phyloP scores from a whole-genome alignment of 2,329 filamentous ascomycete species.

The Xylaria sp. region DNA sequence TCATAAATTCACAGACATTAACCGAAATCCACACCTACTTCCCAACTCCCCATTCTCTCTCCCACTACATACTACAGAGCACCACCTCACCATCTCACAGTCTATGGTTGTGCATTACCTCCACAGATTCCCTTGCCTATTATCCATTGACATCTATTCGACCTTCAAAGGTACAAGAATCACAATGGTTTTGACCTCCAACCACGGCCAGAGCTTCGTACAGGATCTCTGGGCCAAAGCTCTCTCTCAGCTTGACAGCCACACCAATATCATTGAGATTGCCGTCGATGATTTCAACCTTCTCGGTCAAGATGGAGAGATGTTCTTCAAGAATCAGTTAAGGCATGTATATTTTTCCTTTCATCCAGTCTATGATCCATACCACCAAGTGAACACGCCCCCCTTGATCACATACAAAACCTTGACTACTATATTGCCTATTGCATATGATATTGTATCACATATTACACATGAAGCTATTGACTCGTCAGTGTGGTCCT shows the following conservation, averaged over 20 bases:
- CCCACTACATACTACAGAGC: neutral
- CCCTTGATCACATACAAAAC: neutral
- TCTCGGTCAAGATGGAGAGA: neutral
- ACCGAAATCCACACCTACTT: neutral
- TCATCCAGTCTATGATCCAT: neutral
- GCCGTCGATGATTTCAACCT: neutral
- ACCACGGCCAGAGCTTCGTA: rapidly evolving
- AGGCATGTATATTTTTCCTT: neutral
- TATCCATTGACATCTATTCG: neutral
- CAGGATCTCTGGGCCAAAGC: neutral
- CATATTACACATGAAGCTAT: neutral
- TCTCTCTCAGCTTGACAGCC: neutral
- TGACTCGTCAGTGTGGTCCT: neutral
- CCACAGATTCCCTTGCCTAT: neutral
- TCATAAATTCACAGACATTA: neutral
- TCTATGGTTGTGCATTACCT: neutral
- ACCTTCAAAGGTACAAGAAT: neutral
- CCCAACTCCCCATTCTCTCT: neutral
- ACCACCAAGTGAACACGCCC: neutral
- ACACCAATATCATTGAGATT: neutral
- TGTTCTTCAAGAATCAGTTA: neutral
- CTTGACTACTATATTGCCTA: neutral
- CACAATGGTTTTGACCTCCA: neutral
- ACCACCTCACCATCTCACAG: neutral
- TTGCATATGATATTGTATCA: neutral